phyloP scores from a whole-genome alignment of 2,329 filamentous ascomycete species.

The Parafenestella ontariensis region DNA sequence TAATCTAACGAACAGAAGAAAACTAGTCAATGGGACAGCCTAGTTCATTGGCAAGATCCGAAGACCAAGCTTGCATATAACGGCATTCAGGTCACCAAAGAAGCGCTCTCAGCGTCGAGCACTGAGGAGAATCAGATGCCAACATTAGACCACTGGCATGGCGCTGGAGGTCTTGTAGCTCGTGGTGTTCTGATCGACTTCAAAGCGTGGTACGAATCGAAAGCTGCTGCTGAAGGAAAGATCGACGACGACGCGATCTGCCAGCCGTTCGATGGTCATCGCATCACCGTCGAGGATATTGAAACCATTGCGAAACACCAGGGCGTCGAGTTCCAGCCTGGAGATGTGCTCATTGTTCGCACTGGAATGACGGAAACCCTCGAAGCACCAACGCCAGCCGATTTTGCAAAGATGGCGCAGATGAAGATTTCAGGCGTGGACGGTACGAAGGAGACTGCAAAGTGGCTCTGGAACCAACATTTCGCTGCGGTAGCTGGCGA shows the following conservation, averaged over 20 bases:
- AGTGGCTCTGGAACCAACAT: constrained; percentile 69
- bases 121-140: constrained; percentile 17
- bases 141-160: constrained; percentile 22
- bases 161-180: constrained; percentile 15
- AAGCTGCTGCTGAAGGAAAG: constrained; percentile 11
- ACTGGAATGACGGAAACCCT: constrained; percentile 18
- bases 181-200: constrained; percentile 18
- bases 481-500: constrained; percentile 71
- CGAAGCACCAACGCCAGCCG: constrained; percentile 6
- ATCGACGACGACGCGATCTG: constrained; percentile 13
- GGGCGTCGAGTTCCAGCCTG: constrained; percentile 8
- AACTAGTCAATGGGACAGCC: constrained; percentile 38
- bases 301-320: constrained; percentile 12
- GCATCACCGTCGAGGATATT: constrained; percentile 21
- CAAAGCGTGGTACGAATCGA: constrained; percentile 19
- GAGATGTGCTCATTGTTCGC: constrained; percentile 31
- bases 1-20: neutral
- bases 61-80: constrained; percentile 20
- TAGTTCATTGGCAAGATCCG: constrained; percentile 27
- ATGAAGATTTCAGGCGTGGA: constrained; percentile 14
- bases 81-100: constrained; percentile 15
- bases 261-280: constrained; percentile 17
- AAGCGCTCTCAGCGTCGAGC: constrained; percentile 10
- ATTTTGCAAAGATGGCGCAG: constrained; percentile 15
- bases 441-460: constrained; percentile 52